Evolutionary conservation across 164 flowering plant genomes (phyloP).

Genomic region (Annona cherimola): DNA sequence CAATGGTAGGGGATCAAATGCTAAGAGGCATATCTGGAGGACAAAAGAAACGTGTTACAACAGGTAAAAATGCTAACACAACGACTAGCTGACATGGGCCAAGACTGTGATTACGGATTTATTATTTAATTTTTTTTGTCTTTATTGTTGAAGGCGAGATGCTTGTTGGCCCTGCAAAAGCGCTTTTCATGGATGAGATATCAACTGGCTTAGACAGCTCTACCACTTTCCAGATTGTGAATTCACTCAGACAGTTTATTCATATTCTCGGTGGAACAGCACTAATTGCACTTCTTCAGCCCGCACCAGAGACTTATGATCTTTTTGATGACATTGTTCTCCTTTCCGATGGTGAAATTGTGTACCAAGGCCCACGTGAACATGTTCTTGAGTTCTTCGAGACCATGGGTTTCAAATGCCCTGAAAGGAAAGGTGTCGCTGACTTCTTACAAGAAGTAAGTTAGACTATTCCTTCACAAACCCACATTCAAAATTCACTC

Average conservation of each 20-base stretch:
- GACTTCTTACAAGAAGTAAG: constrained; percentile 73
- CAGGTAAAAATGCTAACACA: constrained; percentile 13
- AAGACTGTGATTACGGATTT: background rate
- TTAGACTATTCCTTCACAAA: background rate
- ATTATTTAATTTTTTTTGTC: background rate
- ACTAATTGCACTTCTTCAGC: constrained; percentile 75
- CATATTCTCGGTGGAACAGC: constrained; percentile 62
- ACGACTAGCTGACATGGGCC: background rate
- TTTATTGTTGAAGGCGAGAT: constrained; percentile 48
- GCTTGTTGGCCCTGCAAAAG: constrained; percentile 75
- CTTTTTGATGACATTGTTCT: constrained; percentile 78
- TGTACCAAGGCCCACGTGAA: constrained; percentile 74
- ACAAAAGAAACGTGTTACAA: constrained; percentile 27
- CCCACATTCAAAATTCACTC: background rate
- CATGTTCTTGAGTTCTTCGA: constrained; percentile 58
- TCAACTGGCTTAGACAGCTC: constrained; percentile 87
- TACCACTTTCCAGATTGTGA: constrained; percentile 69
- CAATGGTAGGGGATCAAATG: constrained; percentile 28
- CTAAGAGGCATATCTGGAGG: constrained; percentile 29
- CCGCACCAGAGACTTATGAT: constrained; percentile 77
- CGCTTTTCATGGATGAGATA: constrained; percentile 84
- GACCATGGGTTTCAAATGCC: constrained; percentile 61
- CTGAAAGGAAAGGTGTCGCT: constrained; percentile 64
- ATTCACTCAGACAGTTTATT: constrained; percentile 43
- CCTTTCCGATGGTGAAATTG: constrained; percentile 61